Evolutionary conservation across 164 flowering plant species (phyloP), one percentile per base, ranked within the genome.

Genomic region (Kalanchoe fedtschenkoi): DNA sequence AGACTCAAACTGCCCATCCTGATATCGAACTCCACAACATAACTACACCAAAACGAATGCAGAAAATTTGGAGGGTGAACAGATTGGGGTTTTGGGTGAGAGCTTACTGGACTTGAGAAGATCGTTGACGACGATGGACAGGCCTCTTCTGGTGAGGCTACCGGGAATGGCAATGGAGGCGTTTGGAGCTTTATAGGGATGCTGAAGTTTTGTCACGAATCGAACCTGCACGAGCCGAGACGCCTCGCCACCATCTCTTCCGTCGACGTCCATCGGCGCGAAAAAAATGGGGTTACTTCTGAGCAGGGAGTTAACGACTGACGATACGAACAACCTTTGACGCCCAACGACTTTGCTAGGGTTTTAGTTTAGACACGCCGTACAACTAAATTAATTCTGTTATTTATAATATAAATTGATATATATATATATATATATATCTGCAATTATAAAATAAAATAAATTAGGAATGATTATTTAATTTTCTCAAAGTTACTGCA

Each of bases 101-200:
- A 41, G 35, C 24, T 14, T 53, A 90, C 96, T 85, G 11, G 80
- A 62, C 68, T 73, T 38, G 61, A 93, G 83, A 60, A 90, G 85
- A 60, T 73, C 75, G 74, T 93, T 93, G 67, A 93, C 80, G 54
- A 90, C 63, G 33, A 80, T 61, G 53, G 99, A 93, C 33, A 93
- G 88, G 42, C 92, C 88, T 61, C 76, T 43, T 16, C 99, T 73
- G 6, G 87, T 80, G 63, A 87, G 75, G 60, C 83, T 73, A 32
- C 95, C 75, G 6, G 95, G 96, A 43, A 93, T 77, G 1, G 92
- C 85, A 61, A 93, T 78, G 60, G 99, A 71, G 28, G 81, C 58
- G 6, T 61, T 11, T 6, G 96, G 91, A 29, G 68, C 77, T 69
- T 80, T 85, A 37, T 76, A 65, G 1, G 92, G 86, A 39, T 79